Base-by-base conservation (phyloP, 345 rosid genomes). In the Syzygium jambos region DNA sequence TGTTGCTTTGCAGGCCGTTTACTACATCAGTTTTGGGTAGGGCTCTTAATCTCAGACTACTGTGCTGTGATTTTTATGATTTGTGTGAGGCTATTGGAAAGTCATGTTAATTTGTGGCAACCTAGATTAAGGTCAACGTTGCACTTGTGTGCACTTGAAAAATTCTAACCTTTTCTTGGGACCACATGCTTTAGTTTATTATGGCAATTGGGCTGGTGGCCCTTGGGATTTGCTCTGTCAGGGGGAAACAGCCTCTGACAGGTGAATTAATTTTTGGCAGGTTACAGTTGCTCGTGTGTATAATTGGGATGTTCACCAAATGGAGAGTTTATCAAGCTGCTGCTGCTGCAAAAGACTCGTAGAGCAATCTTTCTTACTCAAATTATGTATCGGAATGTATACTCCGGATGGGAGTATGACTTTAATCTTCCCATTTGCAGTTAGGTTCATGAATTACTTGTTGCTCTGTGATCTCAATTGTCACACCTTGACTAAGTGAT, bases 261-360 rank as follows among this genome's bases (percentile, higher is more conserved):
- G 55, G 17, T 3, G 51, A 73, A 65, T 73, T 38, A 63, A 51
- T 83, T 17, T 56, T 86, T 85, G 55, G 51, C 93, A 98, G 99
- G 99, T 98, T 51, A 95, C 98, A 0, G 89, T 95, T 82, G 98
- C 99, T 17, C 96, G 97, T 52, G 93, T 97, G 84, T 95, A 97
- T 90, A 95, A 96, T 89, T 97, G 96, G 95, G 99, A 96, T 88
- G 98, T 97, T 90, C 99, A 94, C 88, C 98, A 95, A 95, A 91
- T 95, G 96, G 78, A 95, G 96, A 88, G 89, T 92, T 88, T 92
- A 92, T 87, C 95, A 95, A 89, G 92, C 93, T 89, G 84, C 90
- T 23, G 89, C 90, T 46, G 87, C 93, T 90, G 88, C 87, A 87
- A 86, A 94, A 93, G 51, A 90, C 89, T 49, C 93, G 92, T 93